Base-by-base conservation (phyloP, 176 grass and related monocot species). In the Carex pumila region DNA sequence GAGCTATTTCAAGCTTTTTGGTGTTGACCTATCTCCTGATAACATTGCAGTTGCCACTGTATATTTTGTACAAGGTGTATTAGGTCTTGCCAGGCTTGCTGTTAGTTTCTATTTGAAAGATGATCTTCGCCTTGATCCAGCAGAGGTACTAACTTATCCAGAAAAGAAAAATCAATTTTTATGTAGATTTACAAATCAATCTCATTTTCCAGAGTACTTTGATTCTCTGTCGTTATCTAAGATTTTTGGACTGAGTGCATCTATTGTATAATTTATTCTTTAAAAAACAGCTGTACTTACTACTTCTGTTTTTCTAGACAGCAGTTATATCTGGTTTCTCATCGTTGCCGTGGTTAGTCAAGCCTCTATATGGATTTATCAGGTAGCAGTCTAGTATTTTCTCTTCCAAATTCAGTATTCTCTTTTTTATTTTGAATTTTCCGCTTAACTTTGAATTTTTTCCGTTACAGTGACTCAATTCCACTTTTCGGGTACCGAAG, bases 41-140 rank as follows among this genome's bases (percentile, higher is more conserved):
- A 99, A 99, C 80, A 81, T 95, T 86, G 97, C 97, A 30, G 97
- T 99, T 85, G 93, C 97, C 65, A 95, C 92, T 79, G 97, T 99
- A 25, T 99, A 99, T 86, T 99, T 99, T 90, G 93, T 99, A 54
- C 97, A 99, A 99, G 97, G 97, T 34, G 97, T 99, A 86, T 88
- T 99, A 89, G 93, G 97, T 32, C 91, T 99, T 68, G 89, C 97
- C 25, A 89, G 97, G 84, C 97, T 99, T 89, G 97, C 97, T 88
- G 91, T 99, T 65, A 96, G 81, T 83, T 99, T 99, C 73, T 99
- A 94, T 86, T 88, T 99, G 62, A 99, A 99, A 83, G 97, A 99
- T 37, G 90, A 96, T 83, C 97, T 99, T 87, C 97, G 83, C 82
- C 97, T 99, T 37, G 90, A 99, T 89, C 97, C 97, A 64, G 93